Evolutionary conservation across 1,284 basidiomycete species (phyloP), one percentile per base, ranked within the genome.

Genomic region (Cerioporus squamosus): DNA sequence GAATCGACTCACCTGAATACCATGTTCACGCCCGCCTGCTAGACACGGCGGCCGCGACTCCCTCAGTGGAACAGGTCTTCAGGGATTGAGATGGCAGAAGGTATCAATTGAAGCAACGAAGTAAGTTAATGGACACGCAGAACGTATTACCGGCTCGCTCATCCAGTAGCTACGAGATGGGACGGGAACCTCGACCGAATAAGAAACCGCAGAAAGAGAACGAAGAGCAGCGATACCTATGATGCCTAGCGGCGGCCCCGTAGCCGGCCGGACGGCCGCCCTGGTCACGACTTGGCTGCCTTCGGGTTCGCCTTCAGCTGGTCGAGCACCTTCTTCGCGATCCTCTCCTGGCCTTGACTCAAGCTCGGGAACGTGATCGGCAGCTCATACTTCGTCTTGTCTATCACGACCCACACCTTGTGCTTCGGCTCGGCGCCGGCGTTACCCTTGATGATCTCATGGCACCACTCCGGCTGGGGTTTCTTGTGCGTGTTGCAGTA

Each of bases 1-100:
- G n/a, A n/a, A n/a, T n/a, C n/a, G 14, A 72, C 84, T 70, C 60
- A 86, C 79, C 87, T 86, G 2, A 88, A 84, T 7, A 94, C 84
- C 62, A 95, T 91, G 73, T 94, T 94, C 73, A 94, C 91, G 5
- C 92, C 92, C 20, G 79, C 66, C 23, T 79, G 88, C 87, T 45
- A 94, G 79, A 8, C 2, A 95, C 82, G 14, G 93, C 93, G 0
- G 88, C 93, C 4, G 80, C 81, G 22, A 94, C 94, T 9, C 91
- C 91, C 71, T 95, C 93, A n/a, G n/a, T n/a, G n/a, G 26, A 26
- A 26, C 26, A 26, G 9, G 26, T 29, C 39, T 29, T 36, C 33
- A 36, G 3, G 33, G 33, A 29, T 36, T 8, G 33, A 7, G 33
- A 36, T 36, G 33, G 33, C 33, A 15, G 33, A 1, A 15, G 12